Percentiles rank a stretch among this genome's conserved stretches.
Evolutionary conservation across 1,139 yeast genomes (phyloP).

Genomic region (Torulaspora globosa): DNA sequence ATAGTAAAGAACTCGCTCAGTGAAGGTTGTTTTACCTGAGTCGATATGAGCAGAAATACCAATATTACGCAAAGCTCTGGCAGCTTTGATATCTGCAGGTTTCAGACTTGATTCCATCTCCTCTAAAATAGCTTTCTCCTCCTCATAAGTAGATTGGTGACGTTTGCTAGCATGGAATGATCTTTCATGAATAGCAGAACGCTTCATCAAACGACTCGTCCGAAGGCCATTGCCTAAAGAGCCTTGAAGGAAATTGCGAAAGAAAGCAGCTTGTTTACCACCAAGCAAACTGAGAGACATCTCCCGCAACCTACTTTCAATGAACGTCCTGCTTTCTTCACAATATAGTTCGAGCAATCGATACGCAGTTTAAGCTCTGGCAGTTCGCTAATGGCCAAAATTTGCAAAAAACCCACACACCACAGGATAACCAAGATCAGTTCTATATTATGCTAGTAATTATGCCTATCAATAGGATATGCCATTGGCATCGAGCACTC

Average conservation of each 20-base stretch:
- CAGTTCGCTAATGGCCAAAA: constrained; percentile 2
- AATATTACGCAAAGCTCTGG: constrained; percentile 73
- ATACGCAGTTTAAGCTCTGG: too few species aligned
- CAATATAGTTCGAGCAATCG: too few species aligned
- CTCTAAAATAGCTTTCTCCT: constrained; percentile 65
- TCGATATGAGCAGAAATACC: constrained; percentile 98
- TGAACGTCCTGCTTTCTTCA: neutral
- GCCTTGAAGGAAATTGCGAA: neutral
- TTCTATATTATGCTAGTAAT: neutral
- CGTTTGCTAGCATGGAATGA: constrained; percentile 28
- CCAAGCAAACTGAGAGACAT: constrained; percentile 1
- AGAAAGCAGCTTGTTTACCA: neutral
- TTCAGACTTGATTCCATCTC: constrained; percentile 51
- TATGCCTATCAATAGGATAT: constrained; percentile 24
- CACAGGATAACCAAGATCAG: neutral
- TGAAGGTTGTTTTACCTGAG: constrained; percentile 94
- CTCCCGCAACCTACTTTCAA: neutral
- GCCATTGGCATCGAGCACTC: constrained; percentile 14
- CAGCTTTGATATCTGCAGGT: constrained; percentile 53
- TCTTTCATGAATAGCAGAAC: neutral
- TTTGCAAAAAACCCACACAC: constrained; percentile 7
- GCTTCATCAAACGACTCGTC: neutral
- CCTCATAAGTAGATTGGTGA: constrained; percentile 49
- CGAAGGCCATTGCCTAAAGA: constrained; percentile 1
- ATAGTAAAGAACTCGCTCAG: constrained; percentile 92